Evolutionary conservation across 2,329 filamentous ascomycete genomes (phyloP), one percentile per base, ranked within the genome.

Genomic region (Scedosporium minutisporum): DNA sequence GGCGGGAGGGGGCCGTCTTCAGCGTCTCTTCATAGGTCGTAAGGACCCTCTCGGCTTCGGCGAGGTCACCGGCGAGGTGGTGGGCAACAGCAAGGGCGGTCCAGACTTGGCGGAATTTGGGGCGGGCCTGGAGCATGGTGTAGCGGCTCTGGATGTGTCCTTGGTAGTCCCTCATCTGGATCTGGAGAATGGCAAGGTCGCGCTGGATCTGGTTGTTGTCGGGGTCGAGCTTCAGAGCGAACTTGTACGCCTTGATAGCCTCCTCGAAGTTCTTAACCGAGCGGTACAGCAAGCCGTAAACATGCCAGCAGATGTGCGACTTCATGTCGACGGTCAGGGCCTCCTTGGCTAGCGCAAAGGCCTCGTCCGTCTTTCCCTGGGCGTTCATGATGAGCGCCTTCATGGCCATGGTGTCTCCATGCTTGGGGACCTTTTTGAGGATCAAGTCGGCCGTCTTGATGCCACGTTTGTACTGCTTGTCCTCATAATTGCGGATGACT

Each of bases 281-380:
- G 60, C 93, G 88, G 77, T 96, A 97, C 60, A 99, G 83, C 68
- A 99, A 78, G 38, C 96, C 95, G 74, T 97, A 99, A 65, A 99
- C 95, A 76, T 99, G 96, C 95, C 95, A 99, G 81, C 93, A 97
- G 70, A 99, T 93, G 77, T 97, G 93, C 70, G 93, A 97, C 80
- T 96, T 97, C 93, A 99, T 97, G 74, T 97, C 93, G 70, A 93
- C 91, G 68, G 89, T 92, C 69, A 99, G 82, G 41, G 96, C 95
- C 67, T 92, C 85, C 78, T 97, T 99, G 71, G 90, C 93, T 64
- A 99, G 82, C 57, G 87, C 85, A 74, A 99, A 99, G 0, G 96
- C 96, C 77, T 99, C 95, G 63, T 96, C 91, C 33, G 88, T 87
- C 77, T 96, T 93, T 68, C 92, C 91, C 76, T 93, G 89, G 55